These are phyloP conservation scores for Leucosporidium yakuticum DNA, from an alignment of 768 basidiomycete genomes.

Conservation along the genomic window DNA sequence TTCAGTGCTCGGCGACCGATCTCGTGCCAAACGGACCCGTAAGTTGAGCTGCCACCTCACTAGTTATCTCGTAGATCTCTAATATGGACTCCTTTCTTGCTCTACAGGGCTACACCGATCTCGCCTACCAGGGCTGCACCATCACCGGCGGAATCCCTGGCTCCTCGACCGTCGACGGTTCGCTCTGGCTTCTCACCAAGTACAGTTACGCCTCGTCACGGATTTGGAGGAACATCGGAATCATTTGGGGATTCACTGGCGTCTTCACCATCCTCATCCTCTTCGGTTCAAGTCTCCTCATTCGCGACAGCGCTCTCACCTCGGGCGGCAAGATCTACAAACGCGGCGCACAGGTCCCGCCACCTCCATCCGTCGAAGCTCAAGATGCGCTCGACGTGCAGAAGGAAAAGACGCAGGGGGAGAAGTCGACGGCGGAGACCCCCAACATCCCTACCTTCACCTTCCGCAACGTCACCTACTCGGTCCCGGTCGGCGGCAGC, in stretches of 20 bases:
- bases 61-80: too few species aligned
- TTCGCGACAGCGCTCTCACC: conserved; percentile 22
- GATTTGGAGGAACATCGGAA: conserved; percentile 22
- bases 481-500: conserved; percentile 13
- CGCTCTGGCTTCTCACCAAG: conserved; percentile 18
- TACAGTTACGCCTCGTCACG: conserved; percentile 6
- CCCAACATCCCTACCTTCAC: conserved; percentile 36
- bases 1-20: conserved; percentile 1
- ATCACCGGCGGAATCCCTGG: conserved; percentile 31
- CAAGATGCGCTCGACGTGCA: conserved; percentile 3
- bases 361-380: not conserved
- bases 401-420: conserved; percentile 3
- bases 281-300: conserved; percentile 36
- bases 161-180: conserved; percentile 14
- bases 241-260: not conserved
- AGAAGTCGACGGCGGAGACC: not conserved
- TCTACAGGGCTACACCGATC: conserved; percentile 3
- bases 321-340: conserved; percentile 21
- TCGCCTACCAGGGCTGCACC: conserved; percentile 31
- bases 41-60: not conserved
- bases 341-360: conserved; percentile 2
- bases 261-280: conserved; percentile 30
- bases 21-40: conserved; percentile 17
- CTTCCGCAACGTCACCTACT: conserved; percentile 41
- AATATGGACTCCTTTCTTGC: not conserved